These are phyloP conservation scores for Ochromonas danica DNA, from an alignment of 108 stramenopile genomes.

Conservation along the genomic window DNA sequence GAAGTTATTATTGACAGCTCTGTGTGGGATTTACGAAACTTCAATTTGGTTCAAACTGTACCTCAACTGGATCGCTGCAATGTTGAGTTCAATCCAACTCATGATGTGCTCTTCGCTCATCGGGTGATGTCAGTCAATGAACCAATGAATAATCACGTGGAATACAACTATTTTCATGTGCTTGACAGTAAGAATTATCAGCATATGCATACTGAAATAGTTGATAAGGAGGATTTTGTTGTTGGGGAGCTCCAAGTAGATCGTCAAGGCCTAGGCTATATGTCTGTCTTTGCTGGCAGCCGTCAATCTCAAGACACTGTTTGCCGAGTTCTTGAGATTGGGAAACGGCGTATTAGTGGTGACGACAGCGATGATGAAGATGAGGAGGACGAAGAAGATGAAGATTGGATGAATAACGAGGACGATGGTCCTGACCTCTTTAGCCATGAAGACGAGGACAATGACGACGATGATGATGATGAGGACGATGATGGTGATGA, in stretches of 20 bases:
- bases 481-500: conserved; percentile 30
- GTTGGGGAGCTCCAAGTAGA: neutral
- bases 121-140: neutral
- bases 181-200: neutral
- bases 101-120: neutral
- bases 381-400: conserved; percentile 32
- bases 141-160: neutral
- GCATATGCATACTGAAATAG: neutral
- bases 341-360: neutral
- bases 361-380: conserved; percentile 36
- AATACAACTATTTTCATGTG: neutral
- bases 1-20: conserved; percentile 20
- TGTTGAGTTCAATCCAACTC: neutral
- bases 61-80: neutral
- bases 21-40: conserved; percentile 7
- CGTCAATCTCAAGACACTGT: neutral
- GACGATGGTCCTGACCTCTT: neutral
- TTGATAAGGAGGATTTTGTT: neutral
- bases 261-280: conserved; percentile 18
- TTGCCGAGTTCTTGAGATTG: neutral
- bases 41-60: conserved; percentile 1
- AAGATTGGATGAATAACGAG: conserved; percentile 23
- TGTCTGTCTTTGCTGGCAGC: conserved; percentile 1
- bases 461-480: conserved; percentile 3
- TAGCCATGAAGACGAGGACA: conserved; percentile 27